Conservation (phyloP, 352 stramenopile species). For the Phytophthora brassicae region DNA sequence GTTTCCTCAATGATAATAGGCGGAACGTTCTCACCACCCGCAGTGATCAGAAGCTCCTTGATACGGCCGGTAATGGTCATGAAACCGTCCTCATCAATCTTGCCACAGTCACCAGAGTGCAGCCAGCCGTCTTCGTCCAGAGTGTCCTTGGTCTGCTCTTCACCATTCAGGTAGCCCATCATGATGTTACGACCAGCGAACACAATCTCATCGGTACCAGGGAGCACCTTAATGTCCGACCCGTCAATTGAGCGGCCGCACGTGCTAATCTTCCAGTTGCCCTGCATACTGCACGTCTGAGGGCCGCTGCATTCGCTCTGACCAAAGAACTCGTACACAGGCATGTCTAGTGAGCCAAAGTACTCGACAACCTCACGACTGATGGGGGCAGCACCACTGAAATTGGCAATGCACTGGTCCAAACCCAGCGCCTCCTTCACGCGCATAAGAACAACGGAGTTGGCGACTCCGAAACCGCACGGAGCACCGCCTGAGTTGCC, state of each 20-base stretch:
- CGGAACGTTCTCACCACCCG: constrained; percentile 95
- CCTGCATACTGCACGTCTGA: constrained; percentile 71
- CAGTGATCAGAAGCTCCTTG: constrained; percentile 96
- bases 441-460: constrained; percentile 84
- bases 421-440: constrained; percentile 91
- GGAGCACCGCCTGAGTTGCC: constrained; percentile 83
- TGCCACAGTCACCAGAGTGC: constrained; percentile 92
- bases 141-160: constrained; percentile 81
- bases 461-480: constrained; percentile 89
- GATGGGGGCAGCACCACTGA: constrained; percentile 91
- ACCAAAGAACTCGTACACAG: constrained; percentile 93
- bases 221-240: constrained; percentile 56
- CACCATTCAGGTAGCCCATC: constrained; percentile 88
- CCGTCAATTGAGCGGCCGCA: constrained; percentile 81
- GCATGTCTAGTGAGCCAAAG: constrained; percentile 94
- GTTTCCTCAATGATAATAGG: constrained; percentile 92
- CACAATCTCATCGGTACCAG: constrained; percentile 70
- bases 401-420: constrained; percentile 81
- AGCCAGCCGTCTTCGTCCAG: constrained; percentile 94
- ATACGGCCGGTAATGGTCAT: constrained; percentile 95
- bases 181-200: constrained; percentile 87
- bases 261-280: constrained; percentile 89
- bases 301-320: constrained; percentile 92
- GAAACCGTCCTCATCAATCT: constrained; percentile 91
- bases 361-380: constrained; percentile 93